Conservation (phyloP, 169 alveolate genomes). For the Amoebophrya sp. region DNA sequence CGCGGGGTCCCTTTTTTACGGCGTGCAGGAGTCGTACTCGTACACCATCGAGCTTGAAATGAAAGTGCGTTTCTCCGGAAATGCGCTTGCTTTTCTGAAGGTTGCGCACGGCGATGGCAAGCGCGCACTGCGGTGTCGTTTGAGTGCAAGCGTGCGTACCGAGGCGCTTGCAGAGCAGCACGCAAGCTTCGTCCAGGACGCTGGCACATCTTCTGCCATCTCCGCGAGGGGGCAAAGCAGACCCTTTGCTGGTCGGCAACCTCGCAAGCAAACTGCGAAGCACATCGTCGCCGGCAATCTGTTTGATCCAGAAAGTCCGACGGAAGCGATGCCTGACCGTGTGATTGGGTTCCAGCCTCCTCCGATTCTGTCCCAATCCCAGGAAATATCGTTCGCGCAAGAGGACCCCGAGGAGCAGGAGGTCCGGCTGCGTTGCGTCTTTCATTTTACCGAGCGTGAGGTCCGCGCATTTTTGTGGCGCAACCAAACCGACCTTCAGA, state of each 20-base stretch:
- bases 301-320: background rate
- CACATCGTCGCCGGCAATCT: background rate
- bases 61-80: background rate
- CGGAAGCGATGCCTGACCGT: background rate
- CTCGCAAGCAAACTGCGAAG: background rate
- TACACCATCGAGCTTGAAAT: background rate
- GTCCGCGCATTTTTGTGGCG: background rate
- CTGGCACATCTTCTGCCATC: background rate
- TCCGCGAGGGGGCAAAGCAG: background rate
- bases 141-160: background rate
- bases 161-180: background rate
- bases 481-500: background rate
- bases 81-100: background rate
- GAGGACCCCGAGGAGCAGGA: background rate
- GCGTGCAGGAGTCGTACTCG: background rate
- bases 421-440: background rate
- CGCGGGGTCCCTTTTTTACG: background rate
- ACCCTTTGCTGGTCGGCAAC: background rate
- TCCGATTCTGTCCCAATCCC: background rate
- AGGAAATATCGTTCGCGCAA: background rate
- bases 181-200: background rate
- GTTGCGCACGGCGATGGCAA: background rate
- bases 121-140: background rate
- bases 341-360: background rate
- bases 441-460: background rate